phyloP scores from a whole-genome alignment of 495 filamentous ascomycete genomes.

The Tirmania nivea region DNA sequence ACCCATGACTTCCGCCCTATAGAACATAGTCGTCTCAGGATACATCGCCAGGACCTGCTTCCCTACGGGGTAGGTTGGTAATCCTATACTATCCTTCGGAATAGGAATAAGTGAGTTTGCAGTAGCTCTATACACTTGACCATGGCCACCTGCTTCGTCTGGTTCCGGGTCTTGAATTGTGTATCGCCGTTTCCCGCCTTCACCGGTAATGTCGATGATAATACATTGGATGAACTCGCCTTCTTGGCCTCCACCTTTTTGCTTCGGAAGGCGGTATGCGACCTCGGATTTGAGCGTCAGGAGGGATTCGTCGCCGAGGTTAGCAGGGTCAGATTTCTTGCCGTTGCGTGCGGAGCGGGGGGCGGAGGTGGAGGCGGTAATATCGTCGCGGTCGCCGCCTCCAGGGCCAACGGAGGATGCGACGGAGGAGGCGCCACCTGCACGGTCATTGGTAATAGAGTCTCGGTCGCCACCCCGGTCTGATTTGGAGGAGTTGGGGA shows the following conservation, averaged over 20 bases:
- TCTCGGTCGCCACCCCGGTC: not conserved
- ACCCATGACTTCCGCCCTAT: slow-evolving; percentile 80
- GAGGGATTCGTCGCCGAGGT: not conserved
- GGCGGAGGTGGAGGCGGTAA: not conserved
- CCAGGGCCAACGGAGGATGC: not conserved
- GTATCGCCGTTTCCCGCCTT: slow-evolving; percentile 63
- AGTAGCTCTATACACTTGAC: slow-evolving; percentile 53
- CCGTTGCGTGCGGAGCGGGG: not conserved
- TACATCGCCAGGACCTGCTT: slow-evolving; percentile 67
- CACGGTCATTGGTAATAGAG: not conserved
- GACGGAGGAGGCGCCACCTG: not conserved
- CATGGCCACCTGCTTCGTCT: slow-evolving; percentile 50
- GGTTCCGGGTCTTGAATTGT: slow-evolving; percentile 88
- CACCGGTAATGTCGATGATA: slow-evolving; percentile 62
- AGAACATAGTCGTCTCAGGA: slow-evolving; percentile 89
- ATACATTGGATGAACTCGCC: slow-evolving; percentile 75
- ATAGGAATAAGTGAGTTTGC: slow-evolving; percentile 72
- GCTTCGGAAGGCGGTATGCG: slow-evolving; percentile 34
- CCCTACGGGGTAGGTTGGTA: slow-evolving; percentile 53
- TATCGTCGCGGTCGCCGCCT: not conserved
- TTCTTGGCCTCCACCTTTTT: slow-evolving; percentile 40
- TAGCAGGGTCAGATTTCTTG: not conserved
- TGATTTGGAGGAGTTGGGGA: not conserved
- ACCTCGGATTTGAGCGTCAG: slow-evolving; percentile 15
- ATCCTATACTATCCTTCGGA: slow-evolving; percentile 31